These are phyloP conservation scores for Quercus suber DNA, from an alignment of 306 rosid species.

Conservation along the genomic window DNA sequence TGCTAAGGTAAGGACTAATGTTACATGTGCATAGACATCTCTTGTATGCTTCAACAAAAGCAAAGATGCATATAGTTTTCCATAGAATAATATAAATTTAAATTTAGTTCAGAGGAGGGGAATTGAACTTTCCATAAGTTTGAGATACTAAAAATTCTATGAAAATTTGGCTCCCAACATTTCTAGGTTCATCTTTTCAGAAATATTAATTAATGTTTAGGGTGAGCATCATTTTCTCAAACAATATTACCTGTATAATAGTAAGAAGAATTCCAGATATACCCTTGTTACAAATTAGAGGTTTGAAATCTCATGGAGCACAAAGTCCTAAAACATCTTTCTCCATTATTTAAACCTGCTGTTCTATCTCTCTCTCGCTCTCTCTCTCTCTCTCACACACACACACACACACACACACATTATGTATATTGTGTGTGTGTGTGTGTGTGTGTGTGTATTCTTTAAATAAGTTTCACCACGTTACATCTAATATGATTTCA, in stretches of 20 bases:
- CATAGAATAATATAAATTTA: neutral
- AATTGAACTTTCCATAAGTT: conserved; percentile 9
- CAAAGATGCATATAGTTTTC: neutral
- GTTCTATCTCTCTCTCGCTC: neutral
- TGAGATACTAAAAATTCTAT: neutral
- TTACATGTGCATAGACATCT: conserved; percentile 13
- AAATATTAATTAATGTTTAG: neutral
- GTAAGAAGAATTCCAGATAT: neutral
- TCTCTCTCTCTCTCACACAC: too few species aligned
- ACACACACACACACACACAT: neutral
- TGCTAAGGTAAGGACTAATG: conserved; percentile 61
- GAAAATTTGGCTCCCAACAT: neutral
- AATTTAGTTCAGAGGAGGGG: neutral
- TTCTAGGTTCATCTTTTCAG: neutral
- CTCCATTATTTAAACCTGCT: neutral
- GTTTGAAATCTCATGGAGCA: neutral
- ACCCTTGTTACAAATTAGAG: neutral
- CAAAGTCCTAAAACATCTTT: neutral
- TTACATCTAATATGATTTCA: neutral
- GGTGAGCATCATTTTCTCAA: neutral
- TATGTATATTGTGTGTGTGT: neutral
- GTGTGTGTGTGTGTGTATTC: neutral
- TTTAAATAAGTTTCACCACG: neutral
- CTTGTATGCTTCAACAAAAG: neutral
- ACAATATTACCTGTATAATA: neutral